These are phyloP conservation scores for Cymbopogon citratus DNA, from an alignment of 176 grass and related monocot species.

Conservation along the genomic window DNA sequence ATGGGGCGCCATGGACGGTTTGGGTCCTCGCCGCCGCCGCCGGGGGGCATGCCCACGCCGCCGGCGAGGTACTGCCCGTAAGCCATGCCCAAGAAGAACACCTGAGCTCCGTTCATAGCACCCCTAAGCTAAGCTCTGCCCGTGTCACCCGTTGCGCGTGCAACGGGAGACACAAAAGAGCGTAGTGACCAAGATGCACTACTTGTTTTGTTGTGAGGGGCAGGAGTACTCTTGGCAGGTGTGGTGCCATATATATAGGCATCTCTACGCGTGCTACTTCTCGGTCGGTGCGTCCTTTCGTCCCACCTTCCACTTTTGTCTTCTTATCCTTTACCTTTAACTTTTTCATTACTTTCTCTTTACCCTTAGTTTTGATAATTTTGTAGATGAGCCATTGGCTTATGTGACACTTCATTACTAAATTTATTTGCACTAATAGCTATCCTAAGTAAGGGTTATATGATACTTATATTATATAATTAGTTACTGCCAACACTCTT, in stretches of 20 bases:
- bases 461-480: not conserved
- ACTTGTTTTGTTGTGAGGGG: not conserved
- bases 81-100: slow-evolving; percentile 5
- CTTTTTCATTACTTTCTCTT: not conserved
- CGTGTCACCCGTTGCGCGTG: not conserved
- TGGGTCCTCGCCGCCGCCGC: slow-evolving; percentile 22
- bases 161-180: not conserved
- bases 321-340: no score
- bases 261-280: not conserved
- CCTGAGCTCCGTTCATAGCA: slow-evolving; percentile 1
- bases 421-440: not conserved
- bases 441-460: not conserved
- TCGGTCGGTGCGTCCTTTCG: not conserved
- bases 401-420: not conserved
- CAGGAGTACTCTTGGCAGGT: not conserved
- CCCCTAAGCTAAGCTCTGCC: not conserved
- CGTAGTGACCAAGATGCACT: not conserved
- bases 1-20: not conserved
- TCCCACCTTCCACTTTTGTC: not conserved
- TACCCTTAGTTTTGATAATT: not conserved
- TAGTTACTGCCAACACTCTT: not conserved
- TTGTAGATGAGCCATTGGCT: not conserved
- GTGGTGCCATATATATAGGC: not conserved
- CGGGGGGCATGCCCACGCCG: not conserved
- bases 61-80: not conserved